These are phyloP conservation scores for Citrullus colocynthis DNA, from an alignment of 306 rosid species.

Conservation along the genomic window DNA sequence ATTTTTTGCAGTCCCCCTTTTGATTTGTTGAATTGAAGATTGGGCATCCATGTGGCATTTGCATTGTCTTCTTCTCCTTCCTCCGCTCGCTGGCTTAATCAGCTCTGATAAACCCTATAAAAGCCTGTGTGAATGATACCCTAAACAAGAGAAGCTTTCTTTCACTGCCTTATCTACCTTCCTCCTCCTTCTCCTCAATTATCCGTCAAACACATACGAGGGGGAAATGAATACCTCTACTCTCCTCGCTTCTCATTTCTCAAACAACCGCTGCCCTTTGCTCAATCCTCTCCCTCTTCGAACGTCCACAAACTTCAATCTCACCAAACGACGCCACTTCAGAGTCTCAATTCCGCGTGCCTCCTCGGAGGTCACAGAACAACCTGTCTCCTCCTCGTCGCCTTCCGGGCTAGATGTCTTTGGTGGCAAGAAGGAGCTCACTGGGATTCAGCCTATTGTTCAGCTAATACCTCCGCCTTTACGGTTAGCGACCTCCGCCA, in stretches of 20 bases:
- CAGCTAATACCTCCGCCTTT: conserved; percentile 56
- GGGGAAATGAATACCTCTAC: conserved; percentile 63
- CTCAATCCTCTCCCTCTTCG: conserved; percentile 31
- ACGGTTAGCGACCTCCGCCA: conserved; percentile 57
- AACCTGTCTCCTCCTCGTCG: conserved; percentile 11
- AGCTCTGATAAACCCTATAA: conserved; percentile 43
- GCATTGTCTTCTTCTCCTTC: conserved; percentile 8
- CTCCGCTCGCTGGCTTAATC: not conserved
- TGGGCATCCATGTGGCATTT: not conserved
- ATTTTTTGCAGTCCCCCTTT: not conserved
- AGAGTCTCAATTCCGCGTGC: conserved; percentile 46
- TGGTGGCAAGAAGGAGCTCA: conserved; percentile 47
- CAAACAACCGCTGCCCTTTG: conserved; percentile 22
- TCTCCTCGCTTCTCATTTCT: conserved; percentile 28
- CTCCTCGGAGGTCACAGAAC: conserved; percentile 26
- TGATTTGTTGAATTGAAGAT: not conserved
- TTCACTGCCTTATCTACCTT: not conserved
- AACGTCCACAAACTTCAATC: conserved; percentile 6
- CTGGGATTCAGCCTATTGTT: conserved; percentile 57
- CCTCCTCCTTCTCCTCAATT: not conserved
- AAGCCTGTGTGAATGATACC: conserved; percentile 2
- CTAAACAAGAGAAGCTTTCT: not conserved
- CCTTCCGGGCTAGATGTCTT: conserved; percentile 19
- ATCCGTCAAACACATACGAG: not conserved
- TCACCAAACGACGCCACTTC: conserved; percentile 45